phyloP scores from a whole-genome alignment of 331 rosid genomes.

The Malus hybrid region DNA sequence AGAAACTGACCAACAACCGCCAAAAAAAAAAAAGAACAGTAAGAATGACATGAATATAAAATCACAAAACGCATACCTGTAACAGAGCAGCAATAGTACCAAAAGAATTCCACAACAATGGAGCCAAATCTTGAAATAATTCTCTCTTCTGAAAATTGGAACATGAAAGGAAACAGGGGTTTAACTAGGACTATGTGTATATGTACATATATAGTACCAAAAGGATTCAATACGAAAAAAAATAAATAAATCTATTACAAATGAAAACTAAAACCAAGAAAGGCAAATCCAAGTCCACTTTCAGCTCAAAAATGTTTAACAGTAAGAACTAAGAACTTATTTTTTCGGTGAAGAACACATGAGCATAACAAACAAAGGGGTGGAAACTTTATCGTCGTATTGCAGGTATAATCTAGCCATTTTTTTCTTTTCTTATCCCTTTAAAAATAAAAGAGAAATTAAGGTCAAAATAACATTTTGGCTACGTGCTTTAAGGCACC shows the following conservation, averaged over 20 bases:
- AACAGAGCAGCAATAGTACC: conserved; percentile 55
- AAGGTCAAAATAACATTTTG: neutral
- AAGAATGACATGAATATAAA: neutral
- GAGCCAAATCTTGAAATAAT: conserved; percentile 60
- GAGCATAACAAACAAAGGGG: neutral
- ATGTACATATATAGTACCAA: conserved; percentile 27
- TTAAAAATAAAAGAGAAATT: neutral
- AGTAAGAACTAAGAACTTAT: neutral
- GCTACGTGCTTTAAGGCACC: neutral
- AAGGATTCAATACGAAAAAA: conserved; percentile 37
- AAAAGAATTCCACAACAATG: conserved; percentile 56
- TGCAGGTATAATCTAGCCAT: neutral
- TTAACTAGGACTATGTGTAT: conserved; percentile 7
- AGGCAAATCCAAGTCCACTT: neutral
- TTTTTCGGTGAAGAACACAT: neutral
- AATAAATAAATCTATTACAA: conserved; percentile 1
- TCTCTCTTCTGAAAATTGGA: conserved; percentile 46
- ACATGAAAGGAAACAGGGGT: conserved; percentile 3
- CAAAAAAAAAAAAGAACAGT: neutral
- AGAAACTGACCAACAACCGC: too few species aligned
- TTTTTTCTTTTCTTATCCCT: neutral
- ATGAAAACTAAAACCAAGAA: neutral
- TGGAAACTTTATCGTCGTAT: neutral
- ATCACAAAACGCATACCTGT: conserved; percentile 41
- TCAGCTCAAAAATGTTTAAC: neutral